Evolutionary conservation across 2,329 filamentous ascomycete species (phyloP).

Genomic region (Diplocarpon rosae): DNA sequence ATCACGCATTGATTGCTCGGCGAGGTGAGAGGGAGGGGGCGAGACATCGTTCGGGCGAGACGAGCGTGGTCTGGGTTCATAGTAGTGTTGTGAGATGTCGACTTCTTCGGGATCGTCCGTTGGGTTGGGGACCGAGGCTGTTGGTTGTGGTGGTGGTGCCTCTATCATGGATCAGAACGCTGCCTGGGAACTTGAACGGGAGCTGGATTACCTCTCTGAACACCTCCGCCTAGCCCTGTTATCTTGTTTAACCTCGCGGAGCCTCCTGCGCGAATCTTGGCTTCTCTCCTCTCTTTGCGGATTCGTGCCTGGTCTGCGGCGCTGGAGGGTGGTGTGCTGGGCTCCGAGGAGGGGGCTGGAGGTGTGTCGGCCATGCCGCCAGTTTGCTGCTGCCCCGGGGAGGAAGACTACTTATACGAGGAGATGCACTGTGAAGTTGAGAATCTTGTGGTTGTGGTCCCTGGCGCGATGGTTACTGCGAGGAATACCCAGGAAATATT

Average conservation of each 20-base stretch:
- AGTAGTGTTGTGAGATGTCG: conserved; percentile 65
- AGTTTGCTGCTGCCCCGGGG: not conserved
- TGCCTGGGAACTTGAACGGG: not conserved
- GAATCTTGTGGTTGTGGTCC: not conserved
- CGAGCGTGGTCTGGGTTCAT: conserved; percentile 41
- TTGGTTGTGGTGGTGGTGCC: conserved; percentile 28
- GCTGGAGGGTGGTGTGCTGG: conserved; percentile 26
- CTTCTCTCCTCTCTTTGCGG: conserved; percentile 68
- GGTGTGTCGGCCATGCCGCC: conserved; percentile 23
- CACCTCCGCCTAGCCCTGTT: conserved; percentile 53
- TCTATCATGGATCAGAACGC: conserved; percentile 15
- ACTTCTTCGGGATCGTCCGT: conserved; percentile 62
- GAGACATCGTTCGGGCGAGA: conserved; percentile 24
- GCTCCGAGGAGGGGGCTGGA: conserved; percentile 13
- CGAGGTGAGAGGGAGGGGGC: conserved; percentile 1
- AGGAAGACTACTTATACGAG: too few species aligned
- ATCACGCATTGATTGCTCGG: conserved; percentile 35
- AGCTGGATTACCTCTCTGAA: conserved; percentile 33
- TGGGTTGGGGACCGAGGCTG: conserved; percentile 27
- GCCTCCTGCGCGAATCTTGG: conserved; percentile 65
- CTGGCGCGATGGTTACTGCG: not conserved
- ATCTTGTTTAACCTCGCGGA: conserved; percentile 63
- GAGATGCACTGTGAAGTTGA: not conserved
- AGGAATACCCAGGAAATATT: not conserved
- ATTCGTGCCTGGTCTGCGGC: conserved; percentile 58